Base-by-base conservation (phyloP, 306 rosid genomes). In the Acacia melanoxylon region DNA sequence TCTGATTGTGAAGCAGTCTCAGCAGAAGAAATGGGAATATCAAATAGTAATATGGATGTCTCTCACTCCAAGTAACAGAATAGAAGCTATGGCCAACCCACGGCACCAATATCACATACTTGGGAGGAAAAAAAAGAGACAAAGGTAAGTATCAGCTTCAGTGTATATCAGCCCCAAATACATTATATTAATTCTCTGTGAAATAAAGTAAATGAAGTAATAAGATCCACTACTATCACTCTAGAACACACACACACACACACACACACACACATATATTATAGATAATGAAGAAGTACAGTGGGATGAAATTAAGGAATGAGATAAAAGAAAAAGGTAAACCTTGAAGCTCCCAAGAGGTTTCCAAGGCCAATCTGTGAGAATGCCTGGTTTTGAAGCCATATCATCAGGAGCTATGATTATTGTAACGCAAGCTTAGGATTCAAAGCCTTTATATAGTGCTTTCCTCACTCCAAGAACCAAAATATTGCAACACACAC, bases 351-450 rank as follows among this genome's bases (percentile, higher is more conserved):
- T 81, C 11, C 93, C 90, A 1, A 90, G 88, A 40, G 86, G 84
- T 71, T 83, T 90, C 91, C 93, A 88, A 2, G 91, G 93, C 93
- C 90, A 90, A 24, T 88, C 86, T 13, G 89, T 81, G n/a, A 90
- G 90, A 42, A 88, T 83, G 72, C 93, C 91, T 22, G 90, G 93
- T 67, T 68, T 88, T 20, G 93, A 80, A 61, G 93, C 93, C 93
- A 88, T 88, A 0, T 14, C 7, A 1, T 24, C 7, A 51, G 8
- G 22, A 17, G n/a, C 9, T 51, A 17, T 17, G 58, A 46, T 51
- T 51, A 8, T 17, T 48, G 20, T 11, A 44, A 15, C 29, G 17
- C 19, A 35, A 4, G 40, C 40, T 35, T 15, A 14, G 54, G 54
- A 48, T 15, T 48, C 54, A 0, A 11, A 15, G 54, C 7, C 1